A percentile compares a stretch with the other conserved stretches of the same genome.
phyloP scores from a whole-genome alignment of 2,329 filamentous ascomycete genomes.

The Alternaria brassicae region DNA sequence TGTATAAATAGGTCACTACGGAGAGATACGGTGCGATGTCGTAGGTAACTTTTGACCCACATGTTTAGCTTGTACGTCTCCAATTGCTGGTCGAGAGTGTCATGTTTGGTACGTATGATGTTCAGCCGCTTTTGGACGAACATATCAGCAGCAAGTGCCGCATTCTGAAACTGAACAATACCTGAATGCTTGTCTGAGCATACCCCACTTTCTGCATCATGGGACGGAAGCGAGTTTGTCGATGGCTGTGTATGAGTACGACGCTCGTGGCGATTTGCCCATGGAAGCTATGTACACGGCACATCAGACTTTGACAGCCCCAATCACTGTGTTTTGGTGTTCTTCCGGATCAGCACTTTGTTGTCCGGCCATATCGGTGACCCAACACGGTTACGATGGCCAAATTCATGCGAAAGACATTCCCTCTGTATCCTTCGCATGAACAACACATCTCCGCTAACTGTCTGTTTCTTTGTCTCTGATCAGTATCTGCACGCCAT shows the following conservation, averaged over 20 bases:
- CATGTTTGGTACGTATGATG: constrained; percentile 2
- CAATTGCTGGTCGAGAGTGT: constrained; percentile 2
- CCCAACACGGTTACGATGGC: constrained; percentile 16
- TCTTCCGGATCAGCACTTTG: constrained; percentile 8
- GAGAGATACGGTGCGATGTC: not conserved
- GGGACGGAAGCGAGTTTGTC: constrained; percentile 5
- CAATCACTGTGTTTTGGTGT: constrained; percentile 7
- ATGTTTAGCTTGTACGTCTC: constrained; percentile 1
- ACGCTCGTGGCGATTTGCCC: constrained; percentile 6
- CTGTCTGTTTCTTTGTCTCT: constrained; percentile 11
- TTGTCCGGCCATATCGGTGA: constrained; percentile 14
- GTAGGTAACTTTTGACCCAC: constrained; percentile 2
- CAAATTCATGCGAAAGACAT: constrained; percentile 19
- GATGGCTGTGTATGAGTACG: constrained; percentile 1
- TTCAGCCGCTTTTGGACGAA: constrained; percentile 1
- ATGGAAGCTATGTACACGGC: not conserved
- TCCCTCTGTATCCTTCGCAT: constrained; percentile 4
- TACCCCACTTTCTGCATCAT: constrained; percentile 34
- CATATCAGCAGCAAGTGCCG: constrained; percentile 11
- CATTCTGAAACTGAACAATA: constrained; percentile 13
- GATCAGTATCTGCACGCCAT: constrained; percentile 13
- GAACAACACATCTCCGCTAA: constrained; percentile 13
- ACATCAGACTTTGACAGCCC: constrained; percentile 1
- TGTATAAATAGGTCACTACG: constrained; percentile 1
- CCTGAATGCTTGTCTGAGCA: constrained; percentile 10